These are phyloP conservation scores for Stephanodiscus minutulus DNA, from an alignment of 108 stramenopile species.

Conservation along the genomic window DNA sequence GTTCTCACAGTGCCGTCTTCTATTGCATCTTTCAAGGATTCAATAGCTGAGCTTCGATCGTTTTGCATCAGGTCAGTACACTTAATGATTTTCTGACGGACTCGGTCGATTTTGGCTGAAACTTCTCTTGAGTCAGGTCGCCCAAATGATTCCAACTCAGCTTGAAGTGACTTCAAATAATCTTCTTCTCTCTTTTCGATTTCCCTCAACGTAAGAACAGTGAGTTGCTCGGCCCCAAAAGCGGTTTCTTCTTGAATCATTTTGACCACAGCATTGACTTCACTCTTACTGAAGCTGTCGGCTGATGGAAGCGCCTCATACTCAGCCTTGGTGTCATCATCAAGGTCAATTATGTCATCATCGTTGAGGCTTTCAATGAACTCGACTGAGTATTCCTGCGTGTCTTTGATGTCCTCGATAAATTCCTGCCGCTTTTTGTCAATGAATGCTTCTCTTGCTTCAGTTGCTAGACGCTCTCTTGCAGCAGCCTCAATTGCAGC, in stretches of 20 bases:
- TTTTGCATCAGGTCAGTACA: constrained; percentile 43
- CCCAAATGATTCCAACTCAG: constrained; percentile 60
- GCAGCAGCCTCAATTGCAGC: constrained; percentile 70
- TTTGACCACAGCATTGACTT: constrained; percentile 70
- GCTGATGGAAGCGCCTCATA: constrained; percentile 77
- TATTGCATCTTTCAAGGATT: constrained; percentile 77
- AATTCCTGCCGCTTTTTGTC: constrained; percentile 84
- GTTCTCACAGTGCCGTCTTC: constrained; percentile 89
- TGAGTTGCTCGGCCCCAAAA: constrained; percentile 70
- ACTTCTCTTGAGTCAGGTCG: constrained; percentile 59
- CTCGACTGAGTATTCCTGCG: constrained; percentile 68
- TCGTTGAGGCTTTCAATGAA: constrained; percentile 80
- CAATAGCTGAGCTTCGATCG: constrained; percentile 59
- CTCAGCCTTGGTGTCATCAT: constrained; percentile 86
- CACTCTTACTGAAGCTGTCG: constrained; percentile 77
- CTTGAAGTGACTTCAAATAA: constrained; percentile 59
- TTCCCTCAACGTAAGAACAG: constrained; percentile 74
- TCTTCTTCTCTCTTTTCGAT: constrained; percentile 64
- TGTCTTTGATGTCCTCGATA: constrained; percentile 61
- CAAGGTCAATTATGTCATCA: constrained; percentile 84
- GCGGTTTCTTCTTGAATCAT: constrained; percentile 81
- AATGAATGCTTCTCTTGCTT: constrained; percentile 71
- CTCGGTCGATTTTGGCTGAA: constrained; percentile 64
- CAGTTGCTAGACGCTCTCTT: constrained; percentile 73
- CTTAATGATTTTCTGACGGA: constrained; percentile 64